A percentile compares a stretch with the other conserved stretches of the same genome.
These are phyloP conservation scores for Solanum okadae DNA, from an alignment of 257 asterid species.

Conservation along the genomic window DNA sequence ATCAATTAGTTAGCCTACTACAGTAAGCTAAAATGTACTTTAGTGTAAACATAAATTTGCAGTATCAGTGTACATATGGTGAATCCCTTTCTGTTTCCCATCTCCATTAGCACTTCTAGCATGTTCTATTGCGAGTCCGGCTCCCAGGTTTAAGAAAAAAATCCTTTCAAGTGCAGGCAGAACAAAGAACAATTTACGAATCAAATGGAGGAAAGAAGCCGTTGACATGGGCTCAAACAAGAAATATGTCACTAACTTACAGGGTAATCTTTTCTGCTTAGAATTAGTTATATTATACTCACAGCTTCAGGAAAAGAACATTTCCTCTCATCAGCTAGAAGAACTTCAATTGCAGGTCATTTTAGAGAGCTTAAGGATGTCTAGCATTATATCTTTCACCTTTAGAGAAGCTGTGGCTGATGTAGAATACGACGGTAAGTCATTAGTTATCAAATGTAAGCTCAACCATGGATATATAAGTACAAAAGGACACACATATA, in stretches of 20 bases:
- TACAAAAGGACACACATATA: background rate
- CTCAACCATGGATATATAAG: background rate
- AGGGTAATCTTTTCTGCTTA: slow-evolving; percentile 29
- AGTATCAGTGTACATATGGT: background rate
- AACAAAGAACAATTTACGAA: slow-evolving; percentile 41
- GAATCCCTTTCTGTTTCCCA: background rate
- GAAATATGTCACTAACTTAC: slow-evolving; percentile 69
- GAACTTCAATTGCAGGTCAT: slow-evolving; percentile 35
- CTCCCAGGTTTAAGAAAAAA: background rate
- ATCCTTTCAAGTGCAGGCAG: slow-evolving; percentile 30
- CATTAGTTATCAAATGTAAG: background rate
- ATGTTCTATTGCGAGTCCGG: background rate
- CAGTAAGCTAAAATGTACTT: background rate
- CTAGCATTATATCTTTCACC: slow-evolving; percentile 87
- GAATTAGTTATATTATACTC: background rate
- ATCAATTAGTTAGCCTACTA: background rate
- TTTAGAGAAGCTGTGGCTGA: slow-evolving; percentile 92
- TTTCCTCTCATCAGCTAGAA: background rate
- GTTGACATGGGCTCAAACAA: slow-evolving; percentile 66
- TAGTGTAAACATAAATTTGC: background rate
- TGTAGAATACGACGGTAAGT: slow-evolving; percentile 66
- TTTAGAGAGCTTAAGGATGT: slow-evolving; percentile 80
- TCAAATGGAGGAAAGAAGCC: slow-evolving; percentile 38
- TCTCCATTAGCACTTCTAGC: background rate
- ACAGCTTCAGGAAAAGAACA: background rate